Evolutionary conservation across 2,329 filamentous ascomycete species (phyloP).

Genomic region (Neofusicoccum umdonicola): DNA sequence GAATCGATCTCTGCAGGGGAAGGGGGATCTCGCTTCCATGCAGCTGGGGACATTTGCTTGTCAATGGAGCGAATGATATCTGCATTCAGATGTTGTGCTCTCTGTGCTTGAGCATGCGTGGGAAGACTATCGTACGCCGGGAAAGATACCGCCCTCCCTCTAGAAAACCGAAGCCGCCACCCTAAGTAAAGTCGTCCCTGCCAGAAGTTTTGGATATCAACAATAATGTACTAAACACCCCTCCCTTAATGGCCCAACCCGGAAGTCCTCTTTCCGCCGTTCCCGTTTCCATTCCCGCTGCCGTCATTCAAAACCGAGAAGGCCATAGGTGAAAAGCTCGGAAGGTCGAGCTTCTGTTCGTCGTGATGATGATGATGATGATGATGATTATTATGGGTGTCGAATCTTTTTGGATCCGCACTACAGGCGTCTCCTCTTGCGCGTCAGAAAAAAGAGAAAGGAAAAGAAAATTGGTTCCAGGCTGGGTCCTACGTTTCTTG

Average conservation of each 20-base stretch:
- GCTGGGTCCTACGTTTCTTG: not conserved
- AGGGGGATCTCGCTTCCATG: not conserved
- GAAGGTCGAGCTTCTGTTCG: not conserved
- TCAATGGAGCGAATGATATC: not conserved
- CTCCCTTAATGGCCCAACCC: not conserved
- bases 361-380: not conserved
- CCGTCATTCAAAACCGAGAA: not conserved
- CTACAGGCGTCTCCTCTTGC: not conserved
- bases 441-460: not conserved
- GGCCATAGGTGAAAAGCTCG: conserved; percentile 3
- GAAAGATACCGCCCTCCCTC: not conserved
- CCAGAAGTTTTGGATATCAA: conserved; percentile 2
- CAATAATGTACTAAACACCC: not conserved
- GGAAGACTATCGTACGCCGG: not conserved
- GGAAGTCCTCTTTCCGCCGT: not conserved
- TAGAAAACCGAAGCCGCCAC: not conserved
- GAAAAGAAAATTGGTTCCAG: not conserved
- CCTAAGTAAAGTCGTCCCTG: not conserved
- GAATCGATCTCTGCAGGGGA: not conserved
- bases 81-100: not conserved
- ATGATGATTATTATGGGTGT: not conserved
- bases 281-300: not conserved
- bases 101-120: not conserved
- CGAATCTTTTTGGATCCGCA: not conserved
- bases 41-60: not conserved